Conservation (phyloP, 495 filamentous ascomycete species). For the Trypethelium eluteriae region DNA sequence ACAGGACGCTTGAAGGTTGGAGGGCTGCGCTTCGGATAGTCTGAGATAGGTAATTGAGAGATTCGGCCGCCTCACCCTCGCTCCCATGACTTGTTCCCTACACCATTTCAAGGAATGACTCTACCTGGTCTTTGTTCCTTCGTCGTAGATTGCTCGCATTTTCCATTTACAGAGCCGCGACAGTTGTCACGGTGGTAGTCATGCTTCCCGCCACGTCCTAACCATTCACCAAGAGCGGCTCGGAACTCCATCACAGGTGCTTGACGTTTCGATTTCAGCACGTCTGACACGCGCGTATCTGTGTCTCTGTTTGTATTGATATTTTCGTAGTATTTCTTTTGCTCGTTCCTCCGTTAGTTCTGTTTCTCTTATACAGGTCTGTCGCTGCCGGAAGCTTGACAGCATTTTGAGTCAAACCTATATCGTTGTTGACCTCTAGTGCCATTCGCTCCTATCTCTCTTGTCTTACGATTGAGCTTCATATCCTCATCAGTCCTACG, state of each 20-base stretch:
- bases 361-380: not conserved
- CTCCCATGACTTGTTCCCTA: slow-evolving; percentile 6
- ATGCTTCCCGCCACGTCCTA: not conserved
- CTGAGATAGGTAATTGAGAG: slow-evolving; percentile 11
- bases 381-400: not conserved
- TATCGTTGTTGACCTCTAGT: not conserved
- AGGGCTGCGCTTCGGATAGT: slow-evolving; percentile 9
- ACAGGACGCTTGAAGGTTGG: slow-evolving; percentile 6
- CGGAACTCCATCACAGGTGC: not conserved
- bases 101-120: not conserved
- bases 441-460: too few relatives aligned
- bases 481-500: not conserved
- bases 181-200: not conserved
- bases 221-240: not conserved
- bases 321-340: not conserved
- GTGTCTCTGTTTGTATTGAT: not conserved
- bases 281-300: slow-evolving; percentile 1
- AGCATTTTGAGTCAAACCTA: not conserved
- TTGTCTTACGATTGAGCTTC: not conserved
- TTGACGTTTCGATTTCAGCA: not conserved
- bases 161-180: not conserved
- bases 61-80: slow-evolving; percentile 6
- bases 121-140: not conserved
- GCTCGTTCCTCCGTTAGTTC: not conserved
- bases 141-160: not conserved